These are phyloP conservation scores for Apiosordaria backusii DNA, from an alignment of 495 filamentous ascomycete species.

Conservation along the genomic window DNA sequence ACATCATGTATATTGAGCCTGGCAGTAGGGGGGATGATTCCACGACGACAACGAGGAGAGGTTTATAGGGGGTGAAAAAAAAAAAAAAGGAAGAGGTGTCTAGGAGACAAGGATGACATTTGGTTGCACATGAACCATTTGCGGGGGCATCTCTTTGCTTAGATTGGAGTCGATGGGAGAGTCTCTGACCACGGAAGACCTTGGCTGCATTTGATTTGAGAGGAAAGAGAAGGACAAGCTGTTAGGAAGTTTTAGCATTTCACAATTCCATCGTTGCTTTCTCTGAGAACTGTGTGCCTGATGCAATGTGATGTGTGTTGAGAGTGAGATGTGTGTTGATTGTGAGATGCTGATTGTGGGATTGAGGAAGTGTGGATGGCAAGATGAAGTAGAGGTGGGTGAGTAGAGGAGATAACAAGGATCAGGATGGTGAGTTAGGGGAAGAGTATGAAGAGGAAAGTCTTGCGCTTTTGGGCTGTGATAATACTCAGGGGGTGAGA, in stretches of 20 bases:
- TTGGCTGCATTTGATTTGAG: background rate
- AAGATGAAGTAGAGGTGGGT: background rate
- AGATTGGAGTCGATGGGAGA: conserved; percentile 1
- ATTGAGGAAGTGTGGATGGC: background rate
- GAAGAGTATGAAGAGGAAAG: too few relatives aligned
- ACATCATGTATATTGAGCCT: background rate
- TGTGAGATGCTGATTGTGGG: too few relatives aligned
- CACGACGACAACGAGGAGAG: background rate
- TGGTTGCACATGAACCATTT: background rate
- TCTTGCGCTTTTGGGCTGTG: too few relatives aligned
- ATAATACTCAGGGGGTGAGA: too few relatives aligned
- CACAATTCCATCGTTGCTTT: background rate
- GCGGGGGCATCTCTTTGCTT: background rate
- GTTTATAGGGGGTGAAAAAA: background rate
- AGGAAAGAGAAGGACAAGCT: background rate
- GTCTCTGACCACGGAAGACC: background rate
- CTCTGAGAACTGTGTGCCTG: background rate
- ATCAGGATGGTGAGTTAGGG: too few relatives aligned
- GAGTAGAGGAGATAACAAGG: too few relatives aligned
- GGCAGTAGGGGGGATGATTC: background rate
- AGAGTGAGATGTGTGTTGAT: background rate
- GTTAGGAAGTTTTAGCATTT: background rate
- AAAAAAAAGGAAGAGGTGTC: background rate
- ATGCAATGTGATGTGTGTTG: background rate
- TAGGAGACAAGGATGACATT: background rate